phyloP scores from a whole-genome alignment of 768 basidiomycete species.

The Lyophyllum shimeji region DNA sequence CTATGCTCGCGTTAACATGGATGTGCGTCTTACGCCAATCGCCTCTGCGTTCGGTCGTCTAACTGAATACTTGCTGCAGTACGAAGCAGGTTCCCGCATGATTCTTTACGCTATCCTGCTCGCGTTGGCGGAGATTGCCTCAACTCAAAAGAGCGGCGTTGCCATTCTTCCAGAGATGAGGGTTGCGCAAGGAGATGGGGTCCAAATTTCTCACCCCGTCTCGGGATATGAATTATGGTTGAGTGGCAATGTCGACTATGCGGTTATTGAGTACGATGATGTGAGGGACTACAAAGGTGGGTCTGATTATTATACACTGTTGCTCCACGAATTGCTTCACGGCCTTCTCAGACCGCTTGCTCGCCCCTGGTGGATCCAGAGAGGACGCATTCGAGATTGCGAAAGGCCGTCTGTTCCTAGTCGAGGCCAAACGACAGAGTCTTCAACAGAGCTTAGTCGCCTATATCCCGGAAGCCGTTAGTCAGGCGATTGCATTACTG shows the following conservation, averaged over 20 bases:
- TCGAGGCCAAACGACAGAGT: slow-evolving; percentile 25
- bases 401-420: slow-evolving; percentile 24
- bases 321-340: slow-evolving; percentile 12
- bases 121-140: slow-evolving; percentile 23
- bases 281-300: slow-evolving; percentile 22
- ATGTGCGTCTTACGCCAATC: slow-evolving; percentile 23
- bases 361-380: slow-evolving; percentile 23
- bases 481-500: slow-evolving; percentile 29
- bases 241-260: slow-evolving; percentile 29
- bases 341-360: slow-evolving; percentile 23
- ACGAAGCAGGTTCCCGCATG: slow-evolving; percentile 26
- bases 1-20: slow-evolving; percentile 29
- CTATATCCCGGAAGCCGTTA: slow-evolving; percentile 28
- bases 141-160: slow-evolving; percentile 17
- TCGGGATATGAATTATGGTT: slow-evolving; percentile 27
- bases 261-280: slow-evolving; percentile 24
- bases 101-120: slow-evolving; percentile 28
- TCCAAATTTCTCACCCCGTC: slow-evolving; percentile 19
- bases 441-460: slow-evolving; percentile 12
- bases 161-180: slow-evolving; percentile 30
- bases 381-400: slow-evolving; percentile 22
- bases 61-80: slow-evolving; percentile 22
- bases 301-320: slow-evolving; percentile 15
- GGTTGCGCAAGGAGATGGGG: slow-evolving; percentile 21
- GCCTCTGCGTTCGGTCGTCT: slow-evolving; percentile 14